Conservation (phyloP, 2,329 filamentous ascomycete genomes). For the Didymella pomorum region DNA sequence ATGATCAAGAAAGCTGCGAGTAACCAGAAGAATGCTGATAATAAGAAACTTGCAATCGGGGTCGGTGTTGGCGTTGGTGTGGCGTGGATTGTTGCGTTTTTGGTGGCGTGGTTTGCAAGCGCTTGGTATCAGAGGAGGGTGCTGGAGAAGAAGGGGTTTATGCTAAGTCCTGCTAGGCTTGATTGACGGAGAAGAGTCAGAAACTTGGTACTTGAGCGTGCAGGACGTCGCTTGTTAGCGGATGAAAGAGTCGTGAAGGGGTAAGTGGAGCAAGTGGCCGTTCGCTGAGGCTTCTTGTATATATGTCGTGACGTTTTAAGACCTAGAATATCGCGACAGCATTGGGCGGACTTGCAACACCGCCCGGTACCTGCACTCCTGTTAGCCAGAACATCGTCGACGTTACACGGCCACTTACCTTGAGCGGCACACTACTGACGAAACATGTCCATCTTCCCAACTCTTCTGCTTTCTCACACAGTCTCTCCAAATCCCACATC, state of each 20-base stretch:
- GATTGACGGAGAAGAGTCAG: background rate
- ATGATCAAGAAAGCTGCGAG: background rate
- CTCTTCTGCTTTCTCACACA: conserved; percentile 63
- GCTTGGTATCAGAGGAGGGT: conserved; percentile 4
- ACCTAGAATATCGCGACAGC: conserved; percentile 49
- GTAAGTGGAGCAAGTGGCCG: too few species aligned
- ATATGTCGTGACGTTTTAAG: too few species aligned
- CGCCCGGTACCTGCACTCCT: conserved; percentile 57
- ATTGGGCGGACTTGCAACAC: conserved; percentile 50
- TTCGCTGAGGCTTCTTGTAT: too few species aligned
- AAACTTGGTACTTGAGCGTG: too few species aligned
- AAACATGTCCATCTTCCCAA: conserved; percentile 66
- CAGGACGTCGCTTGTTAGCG: too few species aligned
- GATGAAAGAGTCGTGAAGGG: too few species aligned
- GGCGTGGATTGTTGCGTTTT: background rate
- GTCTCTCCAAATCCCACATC: conserved; percentile 57
- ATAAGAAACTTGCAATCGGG: background rate
- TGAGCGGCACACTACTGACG: conserved; percentile 67
- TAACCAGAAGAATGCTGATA: background rate
- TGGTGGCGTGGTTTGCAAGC: conserved; percentile 2
- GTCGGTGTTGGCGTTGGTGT: background rate
- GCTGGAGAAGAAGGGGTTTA: background rate
- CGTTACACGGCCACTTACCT: conserved; percentile 44
- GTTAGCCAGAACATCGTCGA: conserved; percentile 13
- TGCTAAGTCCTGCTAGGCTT: background rate